phyloP scores from a whole-genome alignment of 305 asterid species.

The Withania somnifera region DNA sequence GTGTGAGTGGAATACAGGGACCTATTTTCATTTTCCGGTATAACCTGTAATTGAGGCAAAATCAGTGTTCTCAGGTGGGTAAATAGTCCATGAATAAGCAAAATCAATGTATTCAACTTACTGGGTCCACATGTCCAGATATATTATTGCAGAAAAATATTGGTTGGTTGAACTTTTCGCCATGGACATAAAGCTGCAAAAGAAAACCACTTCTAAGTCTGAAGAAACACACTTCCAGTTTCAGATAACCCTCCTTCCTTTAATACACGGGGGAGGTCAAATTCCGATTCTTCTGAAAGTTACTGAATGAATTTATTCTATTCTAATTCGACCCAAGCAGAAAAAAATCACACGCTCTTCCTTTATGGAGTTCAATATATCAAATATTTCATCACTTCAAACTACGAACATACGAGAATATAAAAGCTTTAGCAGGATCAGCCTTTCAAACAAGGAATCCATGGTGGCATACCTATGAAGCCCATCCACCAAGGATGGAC shows the following conservation, averaged over 20 bases:
- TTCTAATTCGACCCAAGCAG: no score
- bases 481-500: neutral
- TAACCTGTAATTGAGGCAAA: constrained; percentile 41
- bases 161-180: constrained; percentile 91
- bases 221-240: neutral
- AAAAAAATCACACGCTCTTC: no score
- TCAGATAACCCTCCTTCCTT: no score
- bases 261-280: no score
- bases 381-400: neutral
- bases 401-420: neutral
- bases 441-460: neutral
- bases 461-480: neutral
- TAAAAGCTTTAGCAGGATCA: neutral
- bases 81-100: neutral
- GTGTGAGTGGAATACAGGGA: constrained; percentile 85
- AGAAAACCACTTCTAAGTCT: neutral
- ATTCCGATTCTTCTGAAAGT: no score
- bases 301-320: no score
- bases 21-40: constrained; percentile 68
- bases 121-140: constrained; percentile 82
- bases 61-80: neutral
- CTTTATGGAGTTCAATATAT: neutral
- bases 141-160: constrained; percentile 91
- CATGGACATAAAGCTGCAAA: constrained; percentile 72
- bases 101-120: constrained; percentile 22